Conservation (phyloP, 257 asterid genomes). For the Voacanga thouarsii region DNA sequence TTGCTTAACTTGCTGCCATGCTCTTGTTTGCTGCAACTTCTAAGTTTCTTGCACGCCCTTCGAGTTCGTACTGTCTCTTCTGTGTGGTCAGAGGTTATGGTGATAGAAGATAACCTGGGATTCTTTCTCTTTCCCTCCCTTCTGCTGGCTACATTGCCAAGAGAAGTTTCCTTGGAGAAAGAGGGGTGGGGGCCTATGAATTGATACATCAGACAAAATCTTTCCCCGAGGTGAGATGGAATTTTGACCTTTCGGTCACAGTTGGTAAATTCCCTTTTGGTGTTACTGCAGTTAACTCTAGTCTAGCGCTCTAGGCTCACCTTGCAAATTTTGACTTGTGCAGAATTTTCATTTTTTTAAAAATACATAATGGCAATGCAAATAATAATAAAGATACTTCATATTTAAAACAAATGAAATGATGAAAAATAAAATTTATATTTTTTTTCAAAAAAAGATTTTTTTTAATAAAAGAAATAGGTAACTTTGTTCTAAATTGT, state of each 20-base stretch:
- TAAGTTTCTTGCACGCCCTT: constrained; percentile 9
- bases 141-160: constrained; percentile 18
- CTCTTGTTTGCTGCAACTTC: not conserved
- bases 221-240: not conserved
- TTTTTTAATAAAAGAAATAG: too few relatives aligned
- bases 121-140: not conserved
- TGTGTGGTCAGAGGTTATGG: not conserved
- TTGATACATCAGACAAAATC: not conserved
- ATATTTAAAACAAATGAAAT: too few relatives aligned
- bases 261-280: too few relatives aligned
- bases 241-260: not conserved
- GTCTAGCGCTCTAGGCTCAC: too few relatives aligned
- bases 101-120: constrained; percentile 10
- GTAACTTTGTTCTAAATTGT: too few relatives aligned
- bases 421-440: too few relatives aligned
- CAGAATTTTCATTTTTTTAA: too few relatives aligned
- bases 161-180: not conserved
- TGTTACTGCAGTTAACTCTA: too few relatives aligned
- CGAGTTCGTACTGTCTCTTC: constrained; percentile 1
- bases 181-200: not conserved
- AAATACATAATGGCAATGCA: too few relatives aligned
- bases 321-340: too few relatives aligned
- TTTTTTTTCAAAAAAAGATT: too few relatives aligned
- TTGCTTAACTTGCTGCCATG: constrained; percentile 40
- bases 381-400: too few relatives aligned